Evolutionary conservation across 2,329 filamentous ascomycete genomes (phyloP), one percentile per base, ranked within the genome.

Genomic region (Colletotrichum sp.): DNA sequence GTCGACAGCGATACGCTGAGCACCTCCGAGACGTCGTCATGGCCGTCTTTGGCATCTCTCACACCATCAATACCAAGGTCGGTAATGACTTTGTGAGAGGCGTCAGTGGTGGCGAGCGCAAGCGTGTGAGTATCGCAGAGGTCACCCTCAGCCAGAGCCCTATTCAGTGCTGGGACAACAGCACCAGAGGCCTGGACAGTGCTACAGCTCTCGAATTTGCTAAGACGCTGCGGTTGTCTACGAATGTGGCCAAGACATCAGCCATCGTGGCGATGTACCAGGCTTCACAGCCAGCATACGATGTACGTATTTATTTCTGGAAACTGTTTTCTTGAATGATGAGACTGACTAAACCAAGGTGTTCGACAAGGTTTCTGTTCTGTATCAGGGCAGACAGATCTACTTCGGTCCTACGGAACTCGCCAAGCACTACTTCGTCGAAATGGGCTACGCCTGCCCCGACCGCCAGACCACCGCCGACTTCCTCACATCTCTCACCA

Each of bases 41-140:
- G 74, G 91, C 91, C 64, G 82, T 93, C 0, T 93, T 93, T 79
- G 92, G 92, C 84, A 91, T 93, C 62, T 88, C 90, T 39, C 91
- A 93, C 78, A 92, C 91, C 0, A 81, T 92, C 70, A 85, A 89
- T 34, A 93, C 92, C 0, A 90, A 89, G 77, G 90, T 93, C 32
- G 92, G 92, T 3, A 90, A 92, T 73, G 90, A 92, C 74, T 87
- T 91, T 13, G 87, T 93, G 16, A 87, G 91, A 26, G 79, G 79
- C 10, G 85, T 92, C 4, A 89, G 86, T 63, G 90, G 90, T 49
- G 90, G 90, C 52, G 90, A 92, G 79, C 87, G 89, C 71, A 93
- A 95, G 83, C 90, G 93, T 83, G 92, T 95, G 6, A 92, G 90
- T 55, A 93, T 94, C 78, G 92, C 91, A 2, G 92, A 94, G 82